Base-by-base conservation (phyloP, 2,329 filamentous ascomycete genomes). In the Acrodontium crateriforme region DNA sequence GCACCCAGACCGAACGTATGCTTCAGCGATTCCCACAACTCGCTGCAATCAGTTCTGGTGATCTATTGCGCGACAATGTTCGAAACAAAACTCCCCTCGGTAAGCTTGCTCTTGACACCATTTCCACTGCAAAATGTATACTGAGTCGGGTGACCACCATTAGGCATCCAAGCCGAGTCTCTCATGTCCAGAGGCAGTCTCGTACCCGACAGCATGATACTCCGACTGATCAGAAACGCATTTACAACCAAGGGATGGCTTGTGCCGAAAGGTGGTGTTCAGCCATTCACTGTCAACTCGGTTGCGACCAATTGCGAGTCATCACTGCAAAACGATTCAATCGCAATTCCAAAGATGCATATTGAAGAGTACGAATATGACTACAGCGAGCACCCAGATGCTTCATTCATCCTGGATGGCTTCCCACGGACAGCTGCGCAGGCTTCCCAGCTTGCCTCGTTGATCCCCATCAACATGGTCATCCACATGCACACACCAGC, bases 381-480 rank as follows among this genome's bases (percentile, higher is more conserved):
- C 16, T 63, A 60, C 45, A 60, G 75, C 26, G 69, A 89, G 22
- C 68, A 78, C 37, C 79, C 84, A 0, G 62, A 72, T 1, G 83
- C 84, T 6, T 93, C 84, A 1, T 95, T 94, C 54, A 79, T 98
- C 39, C 77, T 98, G 29, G 89, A 98, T 52, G 89, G 89, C 10
- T 98, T 95, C 56, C 89, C 89, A 2, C 78, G 89, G 40, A 98
- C 82, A 5, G 78, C 80, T 1, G 51, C 62, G 3, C 89, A 98
- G 57, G 89, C 85, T 16, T 54, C 60, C 22, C 75, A 75, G 32
- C 69, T 95, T 25, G 84, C 92, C 50, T 60, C 63, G 24, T 66
- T 94, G 18, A 71, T 95, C 17, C 84, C 87, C n/a, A 85, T 98
- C 53, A 98, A 98, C 56, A 70, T 94, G 36, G 89, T 84, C 26